phyloP scores from a whole-genome alignment of 169 alveolate genomes.

The Plasmodium vinckei region DNA sequence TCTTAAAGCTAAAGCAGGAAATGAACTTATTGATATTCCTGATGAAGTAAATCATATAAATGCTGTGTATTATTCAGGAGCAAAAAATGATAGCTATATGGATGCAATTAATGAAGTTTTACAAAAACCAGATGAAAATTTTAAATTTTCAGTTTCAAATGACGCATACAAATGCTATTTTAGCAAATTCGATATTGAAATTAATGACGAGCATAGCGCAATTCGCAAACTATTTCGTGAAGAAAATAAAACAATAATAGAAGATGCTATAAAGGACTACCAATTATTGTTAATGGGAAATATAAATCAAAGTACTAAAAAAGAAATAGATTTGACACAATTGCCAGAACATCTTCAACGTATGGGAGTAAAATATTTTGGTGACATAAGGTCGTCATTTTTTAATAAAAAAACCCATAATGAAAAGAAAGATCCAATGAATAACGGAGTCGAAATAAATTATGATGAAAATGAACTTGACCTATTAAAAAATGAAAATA shows the following conservation, averaged over 20 bases:
- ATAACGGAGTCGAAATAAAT: not conserved
- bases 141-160: not conserved
- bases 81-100: constrained; percentile 9
- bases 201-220: not conserved
- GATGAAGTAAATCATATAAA: constrained; percentile 1
- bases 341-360: constrained; percentile 8
- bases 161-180: constrained; percentile 23
- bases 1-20: not conserved
- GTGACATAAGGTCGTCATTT: constrained; percentile 6
- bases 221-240: constrained; percentile 1
- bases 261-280: constrained; percentile 28
- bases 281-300: constrained; percentile 2
- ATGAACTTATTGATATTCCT: not conserved
- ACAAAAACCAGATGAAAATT: constrained; percentile 3
- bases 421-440: not conserved
- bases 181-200: constrained; percentile 15
- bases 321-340: not conserved
- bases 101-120: constrained; percentile 15
- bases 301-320: not conserved
- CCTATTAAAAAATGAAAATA: not conserved
- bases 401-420: constrained; percentile 1
- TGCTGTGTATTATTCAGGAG: constrained; percentile 2
- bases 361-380: constrained; percentile 1
- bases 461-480: not conserved
- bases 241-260: constrained; percentile 8